These are phyloP conservation scores for Monoraphidium neglectum DNA, from an alignment of 139 green algal genomes.

Conservation along the genomic window DNA sequence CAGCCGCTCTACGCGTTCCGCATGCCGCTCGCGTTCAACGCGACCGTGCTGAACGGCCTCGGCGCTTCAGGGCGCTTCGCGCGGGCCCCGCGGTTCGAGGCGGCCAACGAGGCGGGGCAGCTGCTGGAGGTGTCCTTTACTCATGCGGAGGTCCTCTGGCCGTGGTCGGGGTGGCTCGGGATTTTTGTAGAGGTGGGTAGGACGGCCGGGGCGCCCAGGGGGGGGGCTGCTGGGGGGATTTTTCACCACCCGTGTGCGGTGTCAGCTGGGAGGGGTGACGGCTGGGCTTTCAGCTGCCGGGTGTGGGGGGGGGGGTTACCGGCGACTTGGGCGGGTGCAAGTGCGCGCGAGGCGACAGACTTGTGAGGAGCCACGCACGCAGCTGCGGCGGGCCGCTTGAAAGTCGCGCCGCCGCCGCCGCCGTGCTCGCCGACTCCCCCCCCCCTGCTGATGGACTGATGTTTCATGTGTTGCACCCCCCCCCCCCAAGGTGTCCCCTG, in stretches of 20 bases:
- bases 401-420: too few relatives aligned
- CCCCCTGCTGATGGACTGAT: not conserved
- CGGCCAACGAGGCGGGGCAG: slow-evolving; percentile 58
- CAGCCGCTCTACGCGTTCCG: slow-evolving; percentile 79
- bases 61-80: slow-evolving; percentile 77
- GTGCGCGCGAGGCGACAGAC: too few relatives aligned
- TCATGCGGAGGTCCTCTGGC: slow-evolving; percentile 86
- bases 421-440: not conserved
- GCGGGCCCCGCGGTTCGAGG: slow-evolving; percentile 55
- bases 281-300: too few relatives aligned
- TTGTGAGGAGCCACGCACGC: too few relatives aligned
- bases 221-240: too few relatives aligned
- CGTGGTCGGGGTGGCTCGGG: slow-evolving; percentile 93
- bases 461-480: too few relatives aligned
- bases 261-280: too few relatives aligned
- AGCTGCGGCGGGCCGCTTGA: too few relatives aligned
- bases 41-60: slow-evolving; percentile 97
- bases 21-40: slow-evolving; percentile 95
- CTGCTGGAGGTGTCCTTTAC: slow-evolving; percentile 89
- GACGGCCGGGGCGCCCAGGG: not conserved
- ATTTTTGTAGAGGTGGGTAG: slow-evolving; percentile 72
- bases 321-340: too few relatives aligned
- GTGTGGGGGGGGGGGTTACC: too few relatives aligned
- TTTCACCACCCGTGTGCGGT: too few relatives aligned
- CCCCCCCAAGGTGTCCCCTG: slow-evolving; percentile 21